Conservation (phyloP, 2,329 filamentous ascomycete genomes). For the Fusarium nisikadoi region DNA sequence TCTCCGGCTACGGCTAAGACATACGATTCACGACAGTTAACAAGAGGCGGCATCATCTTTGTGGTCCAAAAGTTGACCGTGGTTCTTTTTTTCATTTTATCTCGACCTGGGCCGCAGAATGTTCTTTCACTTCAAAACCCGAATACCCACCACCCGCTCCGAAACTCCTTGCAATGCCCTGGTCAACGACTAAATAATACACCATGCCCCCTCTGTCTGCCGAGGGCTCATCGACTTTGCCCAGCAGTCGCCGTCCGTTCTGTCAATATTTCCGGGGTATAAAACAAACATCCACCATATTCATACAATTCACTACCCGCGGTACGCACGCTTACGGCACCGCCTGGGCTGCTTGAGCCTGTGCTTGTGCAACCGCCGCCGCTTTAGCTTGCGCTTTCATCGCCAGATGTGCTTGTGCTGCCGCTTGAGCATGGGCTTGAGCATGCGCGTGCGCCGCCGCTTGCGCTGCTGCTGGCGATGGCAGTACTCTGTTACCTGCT, state of each 20-base stretch:
- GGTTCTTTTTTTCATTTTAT: conserved; percentile 38
- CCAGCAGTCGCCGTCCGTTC: conserved; percentile 22
- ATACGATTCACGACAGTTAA: not conserved
- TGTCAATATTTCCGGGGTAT: conserved; percentile 40
- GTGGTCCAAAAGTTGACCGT: conserved; percentile 32
- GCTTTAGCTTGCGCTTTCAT: conserved; percentile 41
- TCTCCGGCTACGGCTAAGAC: not conserved
- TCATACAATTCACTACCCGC: conserved; percentile 38
- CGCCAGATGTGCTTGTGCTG: conserved; percentile 44
- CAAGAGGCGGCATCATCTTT: conserved; percentile 2
- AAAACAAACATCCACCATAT: conserved; percentile 42
- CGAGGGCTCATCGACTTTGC: conserved; percentile 3
- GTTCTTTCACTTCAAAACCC: conserved; percentile 43
- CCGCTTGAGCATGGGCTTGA: conserved; percentile 44
- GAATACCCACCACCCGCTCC: conserved; percentile 44
- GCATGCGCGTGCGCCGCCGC: conserved; percentile 43
- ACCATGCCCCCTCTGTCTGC: conserved; percentile 11
- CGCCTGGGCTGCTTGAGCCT: conserved; percentile 36
- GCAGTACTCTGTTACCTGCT: conserved; percentile 41
- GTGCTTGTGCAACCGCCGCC: conserved; percentile 34
- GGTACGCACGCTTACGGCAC: conserved; percentile 16
- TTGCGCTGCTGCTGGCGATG: conserved; percentile 36
- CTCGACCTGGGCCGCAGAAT: conserved; percentile 39
- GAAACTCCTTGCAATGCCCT: conserved; percentile 53
- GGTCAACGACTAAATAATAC: conserved; percentile 44